Percentiles rank a stretch among this genome's conserved stretches.
Evolutionary conservation across 2,329 filamentous ascomycete genomes (phyloP).

Genomic region (Pleomassaria siparia): DNA sequence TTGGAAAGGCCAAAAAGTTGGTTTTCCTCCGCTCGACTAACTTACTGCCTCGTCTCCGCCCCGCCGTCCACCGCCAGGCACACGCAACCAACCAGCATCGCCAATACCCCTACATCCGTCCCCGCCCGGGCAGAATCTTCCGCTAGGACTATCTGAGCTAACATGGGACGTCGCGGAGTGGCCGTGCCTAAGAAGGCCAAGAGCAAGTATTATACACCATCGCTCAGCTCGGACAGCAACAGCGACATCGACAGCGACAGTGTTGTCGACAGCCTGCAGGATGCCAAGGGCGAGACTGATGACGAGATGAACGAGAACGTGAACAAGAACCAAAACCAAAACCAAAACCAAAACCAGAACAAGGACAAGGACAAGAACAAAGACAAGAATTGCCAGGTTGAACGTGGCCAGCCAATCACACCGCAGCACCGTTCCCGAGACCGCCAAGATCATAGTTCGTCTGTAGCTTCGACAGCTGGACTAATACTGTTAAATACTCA

Average conservation of each 20-base stretch:
- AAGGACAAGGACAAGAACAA: background rate
- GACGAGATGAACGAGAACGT: background rate
- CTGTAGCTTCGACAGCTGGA: background rate
- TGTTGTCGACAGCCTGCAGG: too few species aligned
- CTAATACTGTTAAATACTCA: too few species aligned
- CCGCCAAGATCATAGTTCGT: background rate
- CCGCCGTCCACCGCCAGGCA: slow-evolving; percentile 5
- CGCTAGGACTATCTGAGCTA: slow-evolving; percentile 6
- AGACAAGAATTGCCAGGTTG: background rate
- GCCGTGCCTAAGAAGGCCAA: slow-evolving; percentile 4
- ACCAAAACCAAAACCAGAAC: background rate
- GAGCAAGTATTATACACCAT: background rate
- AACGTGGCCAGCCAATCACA: background rate
- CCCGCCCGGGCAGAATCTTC: slow-evolving; percentile 2
- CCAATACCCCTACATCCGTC: background rate
- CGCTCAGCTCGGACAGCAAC: slow-evolving; percentile 11
- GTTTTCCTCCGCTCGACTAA: slow-evolving; percentile 4
- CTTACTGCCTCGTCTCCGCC: slow-evolving; percentile 1
- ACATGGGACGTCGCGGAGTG: slow-evolving; percentile 1
- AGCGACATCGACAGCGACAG: slow-evolving; percentile 5
- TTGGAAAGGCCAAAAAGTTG: slow-evolving; percentile 1
- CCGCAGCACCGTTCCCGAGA: background rate
- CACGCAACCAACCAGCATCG: slow-evolving; percentile 6
- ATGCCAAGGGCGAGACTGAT: background rate
- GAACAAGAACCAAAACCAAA: background rate